Base-by-base conservation (phyloP, 495 filamentous ascomycete genomes). In the Aspergillus sclerotiicarbonarius region DNA sequence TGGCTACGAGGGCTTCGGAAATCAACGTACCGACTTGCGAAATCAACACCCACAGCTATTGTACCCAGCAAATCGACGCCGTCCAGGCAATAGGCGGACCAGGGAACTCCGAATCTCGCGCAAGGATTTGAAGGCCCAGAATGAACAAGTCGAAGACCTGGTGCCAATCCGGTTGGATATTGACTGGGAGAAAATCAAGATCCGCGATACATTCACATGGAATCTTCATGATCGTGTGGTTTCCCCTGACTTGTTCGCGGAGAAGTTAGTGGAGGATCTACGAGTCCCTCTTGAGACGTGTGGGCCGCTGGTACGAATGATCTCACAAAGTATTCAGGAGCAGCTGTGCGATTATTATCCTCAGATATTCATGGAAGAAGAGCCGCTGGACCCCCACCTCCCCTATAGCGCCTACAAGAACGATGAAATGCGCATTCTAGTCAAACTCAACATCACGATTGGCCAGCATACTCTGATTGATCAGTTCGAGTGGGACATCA, bases 401-500 rank as follows among this genome's bases (percentile, higher is more conserved):
- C 93, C 94, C 2, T 98, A 98, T 69, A 84, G 81, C 41, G 92
- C 94, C 4, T 96, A 96, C 76, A 96, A 97, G 70, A 94, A 98
- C 64, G 95, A 98, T 64, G 94, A 98, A 74, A 96, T 98, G 93
- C 87, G 94, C 54, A 91, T 98, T 31, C 74, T 92, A 18, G 84
- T 98, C 63, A 97, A 96, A 71, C 79, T 98, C 41, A 96, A 98
- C 68, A 97, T 98, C 66, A 98, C 94, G 21, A 97, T 98, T 69
- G 95, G 94, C 2, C 88, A 90, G 59, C 90, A 96, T 69, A 97
- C 92, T 0, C 79, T 98, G 25, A 86, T 96, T 20, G 94, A 98
- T 64, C 95, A 98, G 68, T 98, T 98, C 52, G 94, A 98, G 73
- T 98, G 94, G 94, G 94, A 98, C 66, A 91, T 98, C 66, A 98